Percentiles rank a stretch among this genome's conserved stretches.
These are phyloP conservation scores for Capsella rubella DNA, from an alignment of 441 rosid genomes.

Conservation along the genomic window DNA sequence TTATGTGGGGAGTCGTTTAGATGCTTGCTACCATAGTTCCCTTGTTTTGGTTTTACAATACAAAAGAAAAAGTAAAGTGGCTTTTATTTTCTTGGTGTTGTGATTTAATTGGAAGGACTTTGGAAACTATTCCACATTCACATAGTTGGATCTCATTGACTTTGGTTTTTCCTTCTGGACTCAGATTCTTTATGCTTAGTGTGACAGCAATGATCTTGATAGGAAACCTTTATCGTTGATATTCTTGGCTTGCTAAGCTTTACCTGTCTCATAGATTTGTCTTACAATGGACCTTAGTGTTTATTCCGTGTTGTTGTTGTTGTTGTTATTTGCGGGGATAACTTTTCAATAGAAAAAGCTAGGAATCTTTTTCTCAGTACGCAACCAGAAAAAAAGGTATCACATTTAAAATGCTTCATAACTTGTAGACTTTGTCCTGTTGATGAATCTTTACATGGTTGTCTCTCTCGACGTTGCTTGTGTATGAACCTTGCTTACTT, in stretches of 20 bases:
- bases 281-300: slow-evolving; percentile 27
- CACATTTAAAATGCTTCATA: slow-evolving; percentile 35
- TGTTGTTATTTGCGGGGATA: slow-evolving; percentile 28
- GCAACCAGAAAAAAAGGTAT: slow-evolving; percentile 45
- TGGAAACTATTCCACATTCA: slow-evolving; percentile 26
- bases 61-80: slow-evolving; percentile 27
- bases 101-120: slow-evolving; percentile 21
- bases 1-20: slow-evolving; percentile 45
- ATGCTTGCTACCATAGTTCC: slow-evolving; percentile 9
- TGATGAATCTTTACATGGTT: slow-evolving; percentile 19
- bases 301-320: slow-evolving; percentile 32
- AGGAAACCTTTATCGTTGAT: slow-evolving; percentile 31
- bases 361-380: slow-evolving; percentile 36
- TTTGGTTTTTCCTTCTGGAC: slow-evolving; percentile 20
- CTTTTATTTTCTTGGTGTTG: slow-evolving; percentile 31
- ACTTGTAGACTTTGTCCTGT: slow-evolving; percentile 25
- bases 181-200: slow-evolving; percentile 23
- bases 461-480: slow-evolving; percentile 34
- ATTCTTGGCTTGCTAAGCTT: slow-evolving; percentile 37
- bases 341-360: slow-evolving; percentile 18
- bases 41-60: slow-evolving; percentile 13
- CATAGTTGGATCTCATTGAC: slow-evolving; percentile 36
- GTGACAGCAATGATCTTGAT: slow-evolving; percentile 23
- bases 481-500: slow-evolving; percentile 25
- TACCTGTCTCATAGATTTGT: slow-evolving; percentile 31